Conservation (phyloP, 2,329 filamentous ascomycete species). For the Aureobasidium subglaciale region DNA sequence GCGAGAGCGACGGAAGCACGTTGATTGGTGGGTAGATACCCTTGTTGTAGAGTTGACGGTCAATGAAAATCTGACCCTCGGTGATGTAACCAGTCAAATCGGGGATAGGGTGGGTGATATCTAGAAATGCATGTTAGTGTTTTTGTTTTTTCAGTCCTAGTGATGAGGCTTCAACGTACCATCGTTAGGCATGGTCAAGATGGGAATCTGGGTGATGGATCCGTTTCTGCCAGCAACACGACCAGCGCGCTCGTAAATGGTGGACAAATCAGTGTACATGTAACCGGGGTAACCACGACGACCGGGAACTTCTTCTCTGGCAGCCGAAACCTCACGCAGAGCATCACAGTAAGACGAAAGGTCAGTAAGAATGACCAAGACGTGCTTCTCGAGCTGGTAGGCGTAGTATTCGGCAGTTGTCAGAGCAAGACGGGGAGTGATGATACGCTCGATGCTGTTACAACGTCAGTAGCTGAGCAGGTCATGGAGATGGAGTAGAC, state of each 20-base stretch:
- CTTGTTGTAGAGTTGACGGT: conserved; percentile 89
- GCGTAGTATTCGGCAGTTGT: conserved; percentile 99
- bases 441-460: conserved; percentile 92
- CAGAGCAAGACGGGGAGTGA: conserved; percentile 93
- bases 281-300: conserved; percentile 99
- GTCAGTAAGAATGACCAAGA: conserved; percentile 96
- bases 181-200: conserved; percentile 99
- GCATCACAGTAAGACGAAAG: conserved; percentile 97
- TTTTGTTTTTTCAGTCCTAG: too few species aligned
- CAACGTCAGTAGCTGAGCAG: neutral
- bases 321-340: conserved; percentile 95
- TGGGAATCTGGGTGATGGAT: conserved; percentile 98
- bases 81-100: conserved; percentile 99
- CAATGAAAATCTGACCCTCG: conserved; percentile 96
- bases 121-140: conserved; percentile 33
- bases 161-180: conserved; percentile 38
- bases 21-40: conserved; percentile 99
- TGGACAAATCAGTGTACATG: conserved; percentile 99
- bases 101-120: conserved; percentile 98
- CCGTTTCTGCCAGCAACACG: conserved; percentile 96
- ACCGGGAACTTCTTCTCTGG: conserved; percentile 96
- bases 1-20: conserved; percentile 91
- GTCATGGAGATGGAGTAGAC: conserved; percentile 29
- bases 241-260: conserved; percentile 97
- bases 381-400: conserved; percentile 99